Evolutionary conservation across 176 grass and related monocot genomes (phyloP).

Genomic region (Elymus sibiricus): DNA sequence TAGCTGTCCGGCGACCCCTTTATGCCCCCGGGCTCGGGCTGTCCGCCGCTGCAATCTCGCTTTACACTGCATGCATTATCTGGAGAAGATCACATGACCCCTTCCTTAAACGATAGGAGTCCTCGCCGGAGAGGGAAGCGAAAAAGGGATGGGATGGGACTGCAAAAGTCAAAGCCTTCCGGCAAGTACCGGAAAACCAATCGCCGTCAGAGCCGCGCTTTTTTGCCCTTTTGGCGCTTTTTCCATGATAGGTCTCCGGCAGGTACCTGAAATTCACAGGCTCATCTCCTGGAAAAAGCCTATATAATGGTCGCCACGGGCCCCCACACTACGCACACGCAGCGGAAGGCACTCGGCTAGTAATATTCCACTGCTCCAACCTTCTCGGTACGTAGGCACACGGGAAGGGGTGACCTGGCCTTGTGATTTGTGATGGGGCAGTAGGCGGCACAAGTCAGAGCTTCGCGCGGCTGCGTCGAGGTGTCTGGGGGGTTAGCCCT

Average conservation of each 20-base stretch:
- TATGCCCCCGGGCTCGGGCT: neutral
- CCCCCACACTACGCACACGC: constrained; percentile 10
- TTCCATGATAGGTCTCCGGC: neutral
- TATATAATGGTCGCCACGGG: constrained; percentile 14
- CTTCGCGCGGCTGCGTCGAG: neutral
- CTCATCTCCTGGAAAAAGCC: neutral
- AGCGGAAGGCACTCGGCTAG: neutral
- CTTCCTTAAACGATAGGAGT: neutral
- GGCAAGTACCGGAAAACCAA: constrained; percentile 24
- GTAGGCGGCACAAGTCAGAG: neutral
- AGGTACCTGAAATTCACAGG: neutral
- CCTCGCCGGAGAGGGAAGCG: neutral
- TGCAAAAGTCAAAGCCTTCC: constrained; percentile 28
- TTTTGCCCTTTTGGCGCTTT: constrained; percentile 13
- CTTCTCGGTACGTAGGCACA: neutral
- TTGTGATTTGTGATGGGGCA: neutral
- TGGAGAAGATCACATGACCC: constrained; percentile 27
- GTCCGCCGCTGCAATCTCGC: neutral
- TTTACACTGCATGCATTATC: constrained; percentile 13
- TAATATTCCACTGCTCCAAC: neutral
- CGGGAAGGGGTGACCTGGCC: no score
- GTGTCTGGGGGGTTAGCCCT: neutral
- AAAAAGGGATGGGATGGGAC: neutral
- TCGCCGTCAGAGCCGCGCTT: constrained; percentile 26
- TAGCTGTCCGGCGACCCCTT: constrained; percentile 30